Base-by-base conservation (phyloP, 139 green algal species). In the Astrephomene gubernaculifera region DNA sequence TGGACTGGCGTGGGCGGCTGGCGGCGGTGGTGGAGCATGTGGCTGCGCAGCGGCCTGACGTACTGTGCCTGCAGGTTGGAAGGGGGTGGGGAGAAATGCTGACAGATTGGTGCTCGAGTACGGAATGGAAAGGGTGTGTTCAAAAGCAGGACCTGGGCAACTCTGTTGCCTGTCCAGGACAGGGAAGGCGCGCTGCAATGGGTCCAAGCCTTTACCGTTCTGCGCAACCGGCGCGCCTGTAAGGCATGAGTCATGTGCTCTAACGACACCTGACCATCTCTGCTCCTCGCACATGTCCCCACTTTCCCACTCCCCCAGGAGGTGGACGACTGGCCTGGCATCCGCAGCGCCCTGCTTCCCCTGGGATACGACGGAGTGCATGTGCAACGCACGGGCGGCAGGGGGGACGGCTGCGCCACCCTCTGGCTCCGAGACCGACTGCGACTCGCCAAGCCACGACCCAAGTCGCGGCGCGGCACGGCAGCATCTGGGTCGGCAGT, bases 391-490 rank as follows among this genome's bases (percentile, higher is more conserved):
- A 92, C 90, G 36, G 92, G 92, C 14, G 85, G 76, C 36, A 52
- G 87, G 21, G 60, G 43, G 1, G 92, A 94, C 57, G 90, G 90
- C 38, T 93, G 90, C 69, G 90, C 90, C 7, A 82, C 90, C 1
- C 90, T 94, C 29, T 94, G 89, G 89, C 44, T 73, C 41, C 43
- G 78, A 3, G 54, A 68, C 3, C 65, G 63, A 14, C 44, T 86
- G 39, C 70, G 80, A 52, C 14, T 86, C 7, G 44, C 33, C 52
- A 14, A 14, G 35, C 19, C 75, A 72, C 43, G 67, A 65, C 54
- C 54, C 54, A 65, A 24, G n/a, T 65, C 54, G 22, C 12, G 17
- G 10, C 17, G 22, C 54, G 54, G 5, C n/a, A 33, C 65, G 33
- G 65, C n/a, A n/a, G n/a, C n/a, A 73, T 73, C 65, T 19, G n/a